A percentile compares a stretch with the other conserved stretches of the same genome.
These are phyloP conservation scores for Aurinia saxatilis DNA, from an alignment of 345 rosid species.

Conservation along the genomic window DNA sequence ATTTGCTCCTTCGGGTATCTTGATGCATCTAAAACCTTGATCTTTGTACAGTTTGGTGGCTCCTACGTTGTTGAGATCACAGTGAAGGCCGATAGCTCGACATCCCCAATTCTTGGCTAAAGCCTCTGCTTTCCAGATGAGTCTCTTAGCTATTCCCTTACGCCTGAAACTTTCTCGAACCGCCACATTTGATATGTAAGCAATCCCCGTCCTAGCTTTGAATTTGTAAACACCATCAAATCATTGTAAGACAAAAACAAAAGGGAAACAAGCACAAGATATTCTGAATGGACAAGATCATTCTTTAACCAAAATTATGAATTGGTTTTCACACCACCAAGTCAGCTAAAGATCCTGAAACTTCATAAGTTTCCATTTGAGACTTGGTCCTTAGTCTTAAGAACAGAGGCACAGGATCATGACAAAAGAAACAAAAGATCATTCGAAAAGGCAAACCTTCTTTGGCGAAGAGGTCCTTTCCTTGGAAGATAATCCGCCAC, in stretches of 20 bases:
- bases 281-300: neutral
- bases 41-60: slow-evolving; percentile 69
- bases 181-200: slow-evolving; percentile 86
- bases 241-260: neutral
- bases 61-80: slow-evolving; percentile 63
- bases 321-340: neutral
- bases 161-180: slow-evolving; percentile 67
- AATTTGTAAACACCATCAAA: neutral
- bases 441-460: slow-evolving; percentile 42
- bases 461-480: slow-evolving; percentile 66
- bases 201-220: slow-evolving; percentile 70
- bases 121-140: slow-evolving; percentile 76
- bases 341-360: neutral
- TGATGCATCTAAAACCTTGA: slow-evolving; percentile 63
- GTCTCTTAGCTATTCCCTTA: slow-evolving; percentile 83
- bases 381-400: neutral
- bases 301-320: neutral
- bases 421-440: neutral
- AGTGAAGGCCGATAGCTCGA: slow-evolving; percentile 74
- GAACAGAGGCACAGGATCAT: neutral
- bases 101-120: slow-evolving; percentile 85
- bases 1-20: slow-evolving; percentile 72
- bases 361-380: neutral
- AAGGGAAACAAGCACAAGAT: neutral
- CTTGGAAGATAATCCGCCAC: slow-evolving; percentile 84